phyloP scores from a whole-genome alignment of 495 filamentous ascomycete species.

The Tuber magnatum region DNA sequence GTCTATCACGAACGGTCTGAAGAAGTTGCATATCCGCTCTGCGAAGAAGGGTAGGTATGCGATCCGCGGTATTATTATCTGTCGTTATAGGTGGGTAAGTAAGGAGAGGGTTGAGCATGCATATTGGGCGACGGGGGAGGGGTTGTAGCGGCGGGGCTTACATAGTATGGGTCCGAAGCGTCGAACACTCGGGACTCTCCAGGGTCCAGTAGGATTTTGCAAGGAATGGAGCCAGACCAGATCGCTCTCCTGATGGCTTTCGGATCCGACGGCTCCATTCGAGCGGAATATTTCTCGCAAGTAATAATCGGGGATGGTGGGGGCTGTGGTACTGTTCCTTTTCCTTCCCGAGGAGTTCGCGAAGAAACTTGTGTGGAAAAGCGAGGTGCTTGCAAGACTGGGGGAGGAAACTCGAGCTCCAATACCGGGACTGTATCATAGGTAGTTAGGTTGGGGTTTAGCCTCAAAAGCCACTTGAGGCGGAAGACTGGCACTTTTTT shows the following conservation, averaged over 20 bases:
- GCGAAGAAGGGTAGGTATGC: conserved; percentile 70
- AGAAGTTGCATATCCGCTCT: conserved; percentile 72
- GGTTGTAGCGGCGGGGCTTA: no score
- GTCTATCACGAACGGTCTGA: conserved; percentile 62
- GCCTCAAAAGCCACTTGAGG: background rate
- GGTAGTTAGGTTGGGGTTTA: background rate
- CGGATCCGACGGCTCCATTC: conserved; percentile 27
- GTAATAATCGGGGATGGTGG: background rate
- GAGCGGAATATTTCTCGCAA: background rate
- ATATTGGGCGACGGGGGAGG: background rate
- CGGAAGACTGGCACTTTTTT: background rate
- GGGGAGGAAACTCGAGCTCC: background rate
- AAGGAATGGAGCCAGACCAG: conserved; percentile 39
- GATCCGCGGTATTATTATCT: conserved; percentile 58
- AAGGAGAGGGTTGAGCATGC: no score
- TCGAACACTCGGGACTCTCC: conserved; percentile 37
- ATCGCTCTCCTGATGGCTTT: conserved; percentile 36
- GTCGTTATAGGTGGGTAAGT: conserved; percentile 3
- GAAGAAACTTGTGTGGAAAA: background rate
- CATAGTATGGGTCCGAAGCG: conserved; percentile 37
- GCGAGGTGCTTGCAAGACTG: background rate
- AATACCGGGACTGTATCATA: no score
- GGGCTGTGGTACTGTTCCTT: background rate
- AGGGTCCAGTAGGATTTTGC: conserved; percentile 38
- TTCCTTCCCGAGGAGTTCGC: background rate